Evolutionary conservation across 768 basidiomycete species (phyloP).

Genomic region (Macrolepiota fuliginosa): DNA sequence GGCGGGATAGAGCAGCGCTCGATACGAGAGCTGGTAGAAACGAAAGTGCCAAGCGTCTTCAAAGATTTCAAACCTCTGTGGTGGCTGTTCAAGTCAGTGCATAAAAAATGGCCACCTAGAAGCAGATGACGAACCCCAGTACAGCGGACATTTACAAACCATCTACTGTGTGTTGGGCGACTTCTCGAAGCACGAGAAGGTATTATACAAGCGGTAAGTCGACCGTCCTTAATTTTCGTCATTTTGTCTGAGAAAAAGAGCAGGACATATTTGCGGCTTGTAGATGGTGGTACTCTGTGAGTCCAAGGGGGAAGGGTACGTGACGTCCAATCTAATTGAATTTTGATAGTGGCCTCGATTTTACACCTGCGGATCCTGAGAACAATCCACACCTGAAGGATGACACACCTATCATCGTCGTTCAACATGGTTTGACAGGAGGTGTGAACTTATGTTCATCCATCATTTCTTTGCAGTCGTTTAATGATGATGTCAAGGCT

Average conservation of each 20-base stretch:
- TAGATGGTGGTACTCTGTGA: constrained; percentile 68
- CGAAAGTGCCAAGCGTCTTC: constrained; percentile 41
- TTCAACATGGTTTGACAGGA: constrained; percentile 56
- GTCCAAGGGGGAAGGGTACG: constrained; percentile 16
- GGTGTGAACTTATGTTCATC: constrained; percentile 25
- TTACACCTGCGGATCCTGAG: constrained; percentile 46
- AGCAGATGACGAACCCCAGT: neutral
- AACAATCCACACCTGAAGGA: constrained; percentile 25
- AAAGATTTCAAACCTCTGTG: constrained; percentile 41
- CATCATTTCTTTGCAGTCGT: neutral
- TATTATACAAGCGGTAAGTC: constrained; percentile 54
- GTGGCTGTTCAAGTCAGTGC: constrained; percentile 47
- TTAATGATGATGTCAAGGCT: constrained; percentile 45
- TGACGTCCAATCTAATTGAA: constrained; percentile 7
- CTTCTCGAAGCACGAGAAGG: constrained; percentile 53
- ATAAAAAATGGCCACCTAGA: neutral
- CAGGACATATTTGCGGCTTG: constrained; percentile 47
- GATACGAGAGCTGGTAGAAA: constrained; percentile 36
- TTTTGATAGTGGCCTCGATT: constrained; percentile 59
- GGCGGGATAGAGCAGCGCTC: constrained; percentile 35
- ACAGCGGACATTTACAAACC: constrained; percentile 67
- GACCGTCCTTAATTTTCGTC: neutral
- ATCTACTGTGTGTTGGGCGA: constrained; percentile 58
- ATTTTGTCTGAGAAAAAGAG: neutral
- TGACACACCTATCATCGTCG: constrained; percentile 53